Evolutionary conservation across 352 stramenopile species (phyloP).

Genomic region (Globisporangium okanoganense): DNA sequence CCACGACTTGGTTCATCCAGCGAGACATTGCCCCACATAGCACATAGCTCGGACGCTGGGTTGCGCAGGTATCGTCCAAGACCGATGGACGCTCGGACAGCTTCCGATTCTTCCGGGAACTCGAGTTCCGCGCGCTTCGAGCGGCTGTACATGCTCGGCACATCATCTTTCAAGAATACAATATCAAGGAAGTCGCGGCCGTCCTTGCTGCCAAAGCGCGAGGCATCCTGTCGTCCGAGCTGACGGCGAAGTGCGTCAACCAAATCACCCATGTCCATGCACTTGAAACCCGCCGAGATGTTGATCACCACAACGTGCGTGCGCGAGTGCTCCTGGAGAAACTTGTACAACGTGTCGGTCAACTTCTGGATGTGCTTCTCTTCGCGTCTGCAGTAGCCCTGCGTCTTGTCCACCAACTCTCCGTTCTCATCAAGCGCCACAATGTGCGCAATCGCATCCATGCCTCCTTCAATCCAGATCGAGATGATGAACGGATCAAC

Average conservation of each 20-base stretch:
- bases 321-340: slow-evolving; percentile 75
- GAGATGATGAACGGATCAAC: slow-evolving; percentile 81
- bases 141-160: slow-evolving; percentile 84
- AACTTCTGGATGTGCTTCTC: slow-evolving; percentile 70
- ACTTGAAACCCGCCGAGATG: slow-evolving; percentile 86
- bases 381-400: slow-evolving; percentile 78
- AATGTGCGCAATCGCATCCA: slow-evolving; percentile 80
- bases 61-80: slow-evolving; percentile 83
- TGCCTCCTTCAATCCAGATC: slow-evolving; percentile 81
- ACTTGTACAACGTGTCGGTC: slow-evolving; percentile 75
- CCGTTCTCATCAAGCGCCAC: slow-evolving; percentile 84
- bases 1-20: slow-evolving; percentile 76
- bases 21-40: slow-evolving; percentile 83
- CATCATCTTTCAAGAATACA: slow-evolving; percentile 86
- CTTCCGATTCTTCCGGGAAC: slow-evolving; percentile 81
- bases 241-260: slow-evolving; percentile 80
- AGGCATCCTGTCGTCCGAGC: slow-evolving; percentile 62
- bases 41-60: slow-evolving; percentile 77
- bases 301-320: slow-evolving; percentile 88
- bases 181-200: slow-evolving; percentile 86
- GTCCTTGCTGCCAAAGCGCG: slow-evolving; percentile 70
- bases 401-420: slow-evolving; percentile 83
- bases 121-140: slow-evolving; percentile 82
- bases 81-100: slow-evolving; percentile 71
- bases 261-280: slow-evolving; percentile 87